Percentiles rank a stretch among this genome's conserved stretches.
Conservation (phyloP, 1,284 basidiomycete species). For the Vanrija sp. region DNA sequence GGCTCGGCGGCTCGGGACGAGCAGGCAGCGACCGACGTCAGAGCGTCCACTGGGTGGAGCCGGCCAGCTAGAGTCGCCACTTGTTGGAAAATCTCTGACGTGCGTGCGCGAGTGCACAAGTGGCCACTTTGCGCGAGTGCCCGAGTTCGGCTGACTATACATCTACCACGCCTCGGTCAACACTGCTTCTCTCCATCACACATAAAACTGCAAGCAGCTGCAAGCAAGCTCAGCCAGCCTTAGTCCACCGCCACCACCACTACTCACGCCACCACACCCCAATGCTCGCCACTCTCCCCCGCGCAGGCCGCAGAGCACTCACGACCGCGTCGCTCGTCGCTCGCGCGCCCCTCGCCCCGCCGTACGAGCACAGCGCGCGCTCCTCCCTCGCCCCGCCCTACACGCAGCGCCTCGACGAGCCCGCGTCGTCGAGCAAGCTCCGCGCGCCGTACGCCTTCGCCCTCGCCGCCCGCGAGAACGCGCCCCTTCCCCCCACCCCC, state of each 20-base stretch:
- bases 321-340: slow-evolving; percentile 9
- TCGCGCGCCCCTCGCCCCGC: slow-evolving; percentile 16
- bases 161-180: not conserved
- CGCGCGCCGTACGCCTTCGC: slow-evolving; percentile 14
- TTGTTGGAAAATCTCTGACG: no score
- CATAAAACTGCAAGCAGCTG: not conserved
- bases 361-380: slow-evolving; percentile 14
- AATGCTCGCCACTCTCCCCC: slow-evolving; percentile 16
- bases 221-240: not conserved
- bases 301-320: slow-evolving; percentile 14
- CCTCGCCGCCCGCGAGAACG: not conserved
- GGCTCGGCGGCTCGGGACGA: no score
- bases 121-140: no score
- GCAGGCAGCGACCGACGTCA: no score
- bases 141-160: not conserved
- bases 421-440: slow-evolving; percentile 8
- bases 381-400: slow-evolving; percentile 15
- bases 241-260: not conserved
- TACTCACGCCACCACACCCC: not conserved
- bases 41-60: no score
- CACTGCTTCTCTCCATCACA: not conserved
- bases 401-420: slow-evolving; percentile 9
- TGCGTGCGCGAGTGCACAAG: no score
- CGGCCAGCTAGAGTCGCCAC: no score
- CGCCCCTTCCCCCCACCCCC: slow-evolving; percentile 1